Evolutionary conservation across 2,329 filamentous ascomycete genomes (phyloP).

Genomic region (Aspergillus novoparasiticus): DNA sequence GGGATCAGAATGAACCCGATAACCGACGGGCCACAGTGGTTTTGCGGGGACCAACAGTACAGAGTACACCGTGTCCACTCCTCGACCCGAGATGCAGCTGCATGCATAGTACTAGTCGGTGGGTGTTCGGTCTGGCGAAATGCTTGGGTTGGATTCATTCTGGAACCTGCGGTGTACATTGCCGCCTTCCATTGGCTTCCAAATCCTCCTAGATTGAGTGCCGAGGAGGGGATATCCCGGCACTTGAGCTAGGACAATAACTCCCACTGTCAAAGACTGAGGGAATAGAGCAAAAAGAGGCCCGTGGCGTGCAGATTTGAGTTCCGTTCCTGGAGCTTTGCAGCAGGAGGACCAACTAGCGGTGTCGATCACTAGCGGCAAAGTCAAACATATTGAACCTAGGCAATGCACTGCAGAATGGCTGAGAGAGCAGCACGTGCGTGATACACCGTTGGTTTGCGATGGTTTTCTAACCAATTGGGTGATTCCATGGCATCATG

Average conservation of each 20-base stretch:
- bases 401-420: not conserved
- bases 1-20: slow-evolving; percentile 7
- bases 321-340: slow-evolving; percentile 15
- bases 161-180: slow-evolving; percentile 1
- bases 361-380: slow-evolving; percentile 12
- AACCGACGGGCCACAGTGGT: slow-evolving; percentile 8
- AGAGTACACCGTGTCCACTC: slow-evolving; percentile 19
- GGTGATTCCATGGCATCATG: not conserved
- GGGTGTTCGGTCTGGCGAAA: not conserved
- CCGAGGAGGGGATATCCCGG: slow-evolving; percentile 3
- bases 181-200: not conserved
- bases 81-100: slow-evolving; percentile 5
- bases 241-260: slow-evolving; percentile 9
- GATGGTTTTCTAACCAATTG: not conserved
- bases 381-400: slow-evolving; percentile 1
- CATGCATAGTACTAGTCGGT: not conserved
- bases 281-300: not conserved
- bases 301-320: slow-evolving; percentile 7
- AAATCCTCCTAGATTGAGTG: slow-evolving; percentile 1
- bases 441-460: slow-evolving; percentile 1
- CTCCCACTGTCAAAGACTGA: not conserved
- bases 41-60: slow-evolving; percentile 5
- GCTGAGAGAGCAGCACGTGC: slow-evolving; percentile 10
- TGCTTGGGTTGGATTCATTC: not conserved
- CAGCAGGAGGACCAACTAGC: slow-evolving; percentile 11